Conservation (phyloP, 1,284 basidiomycete species). For the Ganoderma lingzhi region DNA sequence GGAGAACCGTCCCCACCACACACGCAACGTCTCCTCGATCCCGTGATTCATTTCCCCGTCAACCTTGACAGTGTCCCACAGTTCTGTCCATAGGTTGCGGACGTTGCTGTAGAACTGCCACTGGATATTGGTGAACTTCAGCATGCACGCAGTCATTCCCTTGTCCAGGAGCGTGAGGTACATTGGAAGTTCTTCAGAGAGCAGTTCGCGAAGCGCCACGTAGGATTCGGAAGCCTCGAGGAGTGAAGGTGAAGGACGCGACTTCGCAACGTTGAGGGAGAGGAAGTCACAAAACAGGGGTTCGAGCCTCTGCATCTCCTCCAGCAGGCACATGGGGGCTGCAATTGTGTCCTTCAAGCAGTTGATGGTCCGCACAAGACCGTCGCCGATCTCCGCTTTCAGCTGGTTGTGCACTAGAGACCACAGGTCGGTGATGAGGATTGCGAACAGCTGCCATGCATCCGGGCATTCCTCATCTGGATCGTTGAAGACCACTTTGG, state of each 20-base stretch:
- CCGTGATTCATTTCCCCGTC: slow-evolving; percentile 76
- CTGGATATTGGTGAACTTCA: slow-evolving; percentile 63
- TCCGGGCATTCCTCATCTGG: slow-evolving; percentile 57
- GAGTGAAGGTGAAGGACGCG: too few relatives aligned
- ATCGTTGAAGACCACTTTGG: slow-evolving; percentile 69
- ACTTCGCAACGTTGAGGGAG: slow-evolving; percentile 72
- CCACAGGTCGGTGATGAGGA: slow-evolving; percentile 61
- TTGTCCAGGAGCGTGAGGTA: slow-evolving; percentile 65
- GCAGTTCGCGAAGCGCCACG: slow-evolving; percentile 73
- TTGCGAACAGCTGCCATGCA: slow-evolving; percentile 77
- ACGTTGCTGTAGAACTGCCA: slow-evolving; percentile 64
- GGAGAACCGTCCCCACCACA: slow-evolving; percentile 72
- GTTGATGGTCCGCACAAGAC: slow-evolving; percentile 62
- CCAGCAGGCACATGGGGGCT: slow-evolving; percentile 69
- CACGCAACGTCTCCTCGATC: slow-evolving; percentile 67
- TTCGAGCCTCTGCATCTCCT: slow-evolving; percentile 73
- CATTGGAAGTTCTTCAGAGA: slow-evolving; percentile 70
- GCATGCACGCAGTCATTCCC: slow-evolving; percentile 60
- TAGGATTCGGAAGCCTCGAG: too few relatives aligned
- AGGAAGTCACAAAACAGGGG: slow-evolving; percentile 72
- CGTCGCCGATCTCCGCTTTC: slow-evolving; percentile 57
- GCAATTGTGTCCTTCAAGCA: slow-evolving; percentile 62
- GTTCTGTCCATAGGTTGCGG: slow-evolving; percentile 68
- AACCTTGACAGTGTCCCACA: slow-evolving; percentile 81
- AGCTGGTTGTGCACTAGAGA: slow-evolving; percentile 55